Evolutionary conservation across 2,329 filamentous ascomycete species (phyloP), one percentile per base, ranked within the genome.

Genomic region (Biscogniauxia sp.): DNA sequence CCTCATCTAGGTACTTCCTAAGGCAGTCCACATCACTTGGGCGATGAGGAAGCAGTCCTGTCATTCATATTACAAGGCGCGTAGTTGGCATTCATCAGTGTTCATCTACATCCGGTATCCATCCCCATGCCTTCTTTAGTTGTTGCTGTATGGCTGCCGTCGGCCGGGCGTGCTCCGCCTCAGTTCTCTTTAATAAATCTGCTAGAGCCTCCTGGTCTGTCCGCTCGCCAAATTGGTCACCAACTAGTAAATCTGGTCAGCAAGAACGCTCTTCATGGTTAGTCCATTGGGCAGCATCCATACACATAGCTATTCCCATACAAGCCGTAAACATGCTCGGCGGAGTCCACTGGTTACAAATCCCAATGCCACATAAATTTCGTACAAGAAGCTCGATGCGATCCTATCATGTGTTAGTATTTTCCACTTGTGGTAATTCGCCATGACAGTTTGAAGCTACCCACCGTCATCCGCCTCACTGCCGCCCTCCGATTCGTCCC

Each of bases 321-420:
- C 78, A 83, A 0, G 82, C 80, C 1, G 81, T 83, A 60, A 86
- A 84, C 73, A 85, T 79, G 51, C 79, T 79, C 0, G 85, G 84
- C 25, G 84, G 81, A 1, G 80, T 83, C 70, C 78, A 79, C 49
- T 80, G 76, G 68, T 88, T 88, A 26, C 80, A 82, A 11, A 83
- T 70, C 0, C 83, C 84, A 41, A 87, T 86, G 1, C 86, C 86
- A 65, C 85, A 88, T 1, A 88, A 73, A 23, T 79, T 74, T 17
- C 82, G 75, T 2, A 88, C 78, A 28, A 84, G 75, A 17, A 69
- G 63, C 59, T 80, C 74, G 7, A 84, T 79, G 15, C 76, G 74
- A 51, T 78, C 68, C 75, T 82, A 68, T 6, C 66, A 58, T 13
- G 53, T 54, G 28, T 66, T 51, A 68, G 64, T 54, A 41, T n/a